Base-by-base conservation (phyloP, 495 filamentous ascomycete genomes). In the Trichocladium uniseriatum region DNA sequence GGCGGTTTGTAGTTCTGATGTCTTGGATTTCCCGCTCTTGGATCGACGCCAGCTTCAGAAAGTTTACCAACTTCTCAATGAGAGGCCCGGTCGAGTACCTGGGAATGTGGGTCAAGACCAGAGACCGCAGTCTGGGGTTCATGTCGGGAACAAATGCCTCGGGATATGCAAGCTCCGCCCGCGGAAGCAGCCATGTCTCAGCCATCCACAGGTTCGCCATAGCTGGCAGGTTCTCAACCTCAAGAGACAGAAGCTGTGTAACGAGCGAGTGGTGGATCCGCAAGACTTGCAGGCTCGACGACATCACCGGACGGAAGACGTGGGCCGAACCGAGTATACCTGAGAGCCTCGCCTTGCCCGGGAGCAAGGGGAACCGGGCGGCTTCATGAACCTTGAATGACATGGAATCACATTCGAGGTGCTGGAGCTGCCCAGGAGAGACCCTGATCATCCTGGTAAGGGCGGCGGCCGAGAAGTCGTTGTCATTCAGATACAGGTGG, bases 201-300 rank as follows among this genome's bases (percentile, higher is more conserved):
- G 69, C 65, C 2, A 72, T 43, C 51, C 61, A 69, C 32, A 56
- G 35, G 19, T 53, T 53, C 6, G 49, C 50, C 45, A 58, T 39
- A 8, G 57, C 45, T 1, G 62, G 44, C 6, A 66, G 39, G 9
- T 51, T 55, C 0, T 54, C 46, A 0, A 53, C 49, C 5, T 55
- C 47, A 0, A 76, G 38, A 0, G 64, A 53, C 7, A 62, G 63
- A 5, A 73, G 58, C 15, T 69, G 64, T 0, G 72, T 76, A 4
- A 74, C 69, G 5, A 76, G 57, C 0, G 72, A 76, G 44, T 76
- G 72, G 41, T 76, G 72, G 13, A 71, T 58, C 11, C 71, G 62
- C 6, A 76, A 53, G 8, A 59, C 64, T 19, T 69, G 67, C 14
- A 76, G 57, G 52, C 70, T 70, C 1, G 67, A 62, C 9, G 68